Conservation (phyloP, 2,329 filamentous ascomycete species). For the Sclerotinia spermophila region DNA sequence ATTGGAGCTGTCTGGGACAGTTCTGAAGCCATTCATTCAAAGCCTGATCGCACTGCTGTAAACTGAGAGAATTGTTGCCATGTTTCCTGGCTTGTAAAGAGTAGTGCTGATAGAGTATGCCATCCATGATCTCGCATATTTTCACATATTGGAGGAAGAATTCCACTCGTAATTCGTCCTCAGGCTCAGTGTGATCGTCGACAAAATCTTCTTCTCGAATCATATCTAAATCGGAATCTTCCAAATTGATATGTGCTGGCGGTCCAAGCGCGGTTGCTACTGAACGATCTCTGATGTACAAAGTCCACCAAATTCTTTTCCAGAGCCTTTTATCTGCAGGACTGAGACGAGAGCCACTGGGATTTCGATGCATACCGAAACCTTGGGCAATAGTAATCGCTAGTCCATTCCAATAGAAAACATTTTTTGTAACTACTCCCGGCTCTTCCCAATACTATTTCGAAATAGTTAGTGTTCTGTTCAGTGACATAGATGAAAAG, state of each 20-base stretch:
- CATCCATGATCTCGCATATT: conserved; percentile 86
- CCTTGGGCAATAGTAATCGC: conserved; percentile 94
- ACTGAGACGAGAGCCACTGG: conserved; percentile 90
- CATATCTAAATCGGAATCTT: conserved; percentile 98
- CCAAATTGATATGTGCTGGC: conserved; percentile 89
- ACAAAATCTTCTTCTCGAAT: conserved; percentile 91
- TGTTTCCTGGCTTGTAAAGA: conserved; percentile 87
- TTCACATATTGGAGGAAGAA: conserved; percentile 24
- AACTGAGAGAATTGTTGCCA: conserved; percentile 83
- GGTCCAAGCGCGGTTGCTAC: conserved; percentile 90
- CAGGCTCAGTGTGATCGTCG: conserved; percentile 60
- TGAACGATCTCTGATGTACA: conserved; percentile 91
- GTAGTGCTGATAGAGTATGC: conserved; percentile 93
- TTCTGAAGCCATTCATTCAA: conserved; percentile 96
- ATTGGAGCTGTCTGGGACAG: conserved; percentile 90
- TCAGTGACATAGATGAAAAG: not conserved
- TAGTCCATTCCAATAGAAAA: conserved; percentile 98
- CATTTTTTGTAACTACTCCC: conserved; percentile 97
- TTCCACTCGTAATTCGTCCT: conserved; percentile 18
- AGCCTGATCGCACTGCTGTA: conserved; percentile 96
- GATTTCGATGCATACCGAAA: conserved; percentile 94
- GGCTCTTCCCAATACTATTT: conserved; percentile 92
- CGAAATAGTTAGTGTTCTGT: not conserved
- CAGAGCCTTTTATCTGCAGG: conserved; percentile 72
- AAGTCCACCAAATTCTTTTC: conserved; percentile 88